These are phyloP conservation scores for Trichomonascus vanleenenianus DNA, from an alignment of 805 yeast species.

Conservation along the genomic window DNA sequence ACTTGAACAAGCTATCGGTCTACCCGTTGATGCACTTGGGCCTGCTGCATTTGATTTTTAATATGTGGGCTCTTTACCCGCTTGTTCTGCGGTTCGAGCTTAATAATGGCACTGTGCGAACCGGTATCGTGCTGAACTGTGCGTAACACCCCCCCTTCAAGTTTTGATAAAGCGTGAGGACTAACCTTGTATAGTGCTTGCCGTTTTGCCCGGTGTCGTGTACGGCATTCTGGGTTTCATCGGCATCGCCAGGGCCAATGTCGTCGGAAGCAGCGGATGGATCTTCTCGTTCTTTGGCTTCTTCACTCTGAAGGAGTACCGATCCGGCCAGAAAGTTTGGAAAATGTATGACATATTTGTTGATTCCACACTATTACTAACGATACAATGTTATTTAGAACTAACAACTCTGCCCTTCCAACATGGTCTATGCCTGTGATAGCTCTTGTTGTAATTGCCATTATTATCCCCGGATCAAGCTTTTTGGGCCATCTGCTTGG, in stretches of 20 bases:
- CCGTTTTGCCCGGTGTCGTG: constrained; percentile 60
- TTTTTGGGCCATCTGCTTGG: constrained; percentile 71
- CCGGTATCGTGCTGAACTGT: constrained; percentile 68
- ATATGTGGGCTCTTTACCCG: constrained; percentile 47
- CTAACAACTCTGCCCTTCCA: constrained; percentile 38
- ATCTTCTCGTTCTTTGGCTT: constrained; percentile 59
- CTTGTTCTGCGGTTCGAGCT: constrained; percentile 62
- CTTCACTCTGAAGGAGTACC: constrained; percentile 43
- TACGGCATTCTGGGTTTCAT: constrained; percentile 38
- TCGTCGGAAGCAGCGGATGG: constrained; percentile 70
- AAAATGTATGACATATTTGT: not conserved
- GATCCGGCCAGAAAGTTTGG: not conserved
- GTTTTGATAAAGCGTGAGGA: not conserved
- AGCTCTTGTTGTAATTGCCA: constrained; percentile 39
- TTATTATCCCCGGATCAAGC: constrained; percentile 58
- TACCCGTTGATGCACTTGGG: constrained; percentile 67
- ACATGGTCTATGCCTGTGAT: constrained; percentile 53
- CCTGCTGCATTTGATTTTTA: constrained; percentile 53
- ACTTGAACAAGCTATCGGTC: constrained; percentile 49
- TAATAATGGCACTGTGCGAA: constrained; percentile 73
- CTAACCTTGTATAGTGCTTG: constrained; percentile 35
- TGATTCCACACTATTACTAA: not conserved
- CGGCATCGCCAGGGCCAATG: constrained; percentile 42
- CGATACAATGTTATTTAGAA: constrained; percentile 4
- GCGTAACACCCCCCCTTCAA: constrained; percentile 3